Conservation (phyloP, 306 rosid species). For the Cicer judaicum region DNA sequence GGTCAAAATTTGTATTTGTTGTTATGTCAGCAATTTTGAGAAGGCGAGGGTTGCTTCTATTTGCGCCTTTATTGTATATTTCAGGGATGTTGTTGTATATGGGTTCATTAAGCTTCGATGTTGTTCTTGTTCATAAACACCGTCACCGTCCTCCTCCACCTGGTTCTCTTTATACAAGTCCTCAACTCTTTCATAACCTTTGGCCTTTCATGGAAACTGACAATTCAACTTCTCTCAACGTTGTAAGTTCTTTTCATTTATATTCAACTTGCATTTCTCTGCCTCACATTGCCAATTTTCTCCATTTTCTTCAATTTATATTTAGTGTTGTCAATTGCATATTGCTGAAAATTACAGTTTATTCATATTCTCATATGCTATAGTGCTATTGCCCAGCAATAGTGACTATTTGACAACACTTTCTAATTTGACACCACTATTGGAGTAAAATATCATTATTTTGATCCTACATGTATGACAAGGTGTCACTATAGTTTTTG, state of each 20-base stretch:
- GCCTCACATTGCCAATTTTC: too few species aligned
- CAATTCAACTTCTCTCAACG: constrained; percentile 18
- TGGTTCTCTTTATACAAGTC: constrained; percentile 81
- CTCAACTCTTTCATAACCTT: constrained; percentile 76
- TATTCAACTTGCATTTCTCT: neutral
- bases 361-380: too few species aligned
- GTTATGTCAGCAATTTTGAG: constrained; percentile 72
- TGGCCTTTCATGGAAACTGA: constrained; percentile 83
- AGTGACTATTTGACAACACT: too few species aligned
- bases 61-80: constrained; percentile 87
- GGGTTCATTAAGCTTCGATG: constrained; percentile 83
- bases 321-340: too few species aligned
- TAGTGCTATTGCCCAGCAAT: too few species aligned
- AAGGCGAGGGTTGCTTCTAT: constrained; percentile 78
- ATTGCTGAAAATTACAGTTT: too few species aligned
- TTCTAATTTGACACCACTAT: too few species aligned
- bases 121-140: constrained; percentile 66
- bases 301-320: too few species aligned
- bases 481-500: too few species aligned
- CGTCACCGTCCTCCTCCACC: constrained; percentile 60
- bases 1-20: constrained; percentile 41
- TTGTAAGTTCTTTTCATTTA: neutral
- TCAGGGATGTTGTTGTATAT: constrained; percentile 87
- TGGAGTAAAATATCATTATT: too few species aligned
- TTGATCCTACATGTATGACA: too few species aligned